Evolutionary conservation across 2,329 filamentous ascomycete genomes (phyloP).

Genomic region (Cylindrodendrum hubeiense): DNA sequence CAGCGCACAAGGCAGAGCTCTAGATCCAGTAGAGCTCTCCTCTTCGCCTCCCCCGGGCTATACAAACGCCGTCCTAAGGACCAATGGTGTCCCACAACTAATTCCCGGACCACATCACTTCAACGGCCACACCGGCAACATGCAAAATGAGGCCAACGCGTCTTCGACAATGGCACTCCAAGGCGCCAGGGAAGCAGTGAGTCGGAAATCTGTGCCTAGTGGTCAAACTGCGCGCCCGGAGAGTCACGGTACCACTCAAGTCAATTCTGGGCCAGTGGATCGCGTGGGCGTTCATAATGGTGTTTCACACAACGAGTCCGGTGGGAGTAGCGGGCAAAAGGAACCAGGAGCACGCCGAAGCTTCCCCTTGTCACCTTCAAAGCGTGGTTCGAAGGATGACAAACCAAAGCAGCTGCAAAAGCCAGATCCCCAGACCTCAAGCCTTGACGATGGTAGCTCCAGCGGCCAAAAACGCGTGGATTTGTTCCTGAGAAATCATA

Average conservation of each 20-base stretch:
- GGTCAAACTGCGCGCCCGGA: not conserved
- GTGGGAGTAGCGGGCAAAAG: not conserved
- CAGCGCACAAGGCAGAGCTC: not conserved
- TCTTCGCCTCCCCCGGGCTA: not conserved
- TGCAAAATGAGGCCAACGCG: not conserved
- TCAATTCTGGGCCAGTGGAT: not conserved
- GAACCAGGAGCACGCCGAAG: not conserved
- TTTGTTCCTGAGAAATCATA: constrained; percentile 8
- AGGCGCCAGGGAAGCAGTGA: not conserved
- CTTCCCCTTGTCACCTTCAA: not conserved
- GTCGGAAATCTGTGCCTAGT: too few relatives aligned
- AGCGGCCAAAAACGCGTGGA: not conserved
- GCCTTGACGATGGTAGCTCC: constrained; percentile 3
- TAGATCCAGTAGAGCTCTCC: not conserved
- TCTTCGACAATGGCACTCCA: not conserved
- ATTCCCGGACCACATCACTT: not conserved
- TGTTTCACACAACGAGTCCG: not conserved
- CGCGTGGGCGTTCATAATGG: too few relatives aligned
- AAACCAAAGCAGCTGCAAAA: not conserved
- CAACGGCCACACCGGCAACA: not conserved
- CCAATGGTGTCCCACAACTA: not conserved
- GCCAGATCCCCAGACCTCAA: not conserved
- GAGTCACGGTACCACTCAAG: not conserved
- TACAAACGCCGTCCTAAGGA: not conserved
- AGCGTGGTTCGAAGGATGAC: not conserved